phyloP scores from a whole-genome alignment of 176 grass and related monocot species.

The Sorghum bicolor region DNA sequence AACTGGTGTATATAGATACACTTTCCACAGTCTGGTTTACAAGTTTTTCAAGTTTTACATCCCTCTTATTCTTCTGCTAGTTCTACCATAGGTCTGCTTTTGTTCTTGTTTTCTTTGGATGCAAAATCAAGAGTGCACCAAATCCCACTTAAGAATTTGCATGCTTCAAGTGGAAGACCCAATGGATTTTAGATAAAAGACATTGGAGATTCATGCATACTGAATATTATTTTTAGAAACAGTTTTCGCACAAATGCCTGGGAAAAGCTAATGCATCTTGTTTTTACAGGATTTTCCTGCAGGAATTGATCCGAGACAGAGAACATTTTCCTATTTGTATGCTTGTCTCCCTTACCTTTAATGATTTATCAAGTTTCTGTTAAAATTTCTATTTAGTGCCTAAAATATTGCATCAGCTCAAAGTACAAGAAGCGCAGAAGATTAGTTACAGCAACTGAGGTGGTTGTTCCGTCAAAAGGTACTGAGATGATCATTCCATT shows the following conservation, averaged over 20 bases:
- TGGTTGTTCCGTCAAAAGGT: not conserved
- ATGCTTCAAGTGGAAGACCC: not conserved
- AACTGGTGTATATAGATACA: not conserved
- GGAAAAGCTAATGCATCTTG: slow-evolving; percentile 21
- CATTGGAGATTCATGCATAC: not conserved
- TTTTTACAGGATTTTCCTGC: slow-evolving; percentile 55
- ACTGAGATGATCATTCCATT: slow-evolving; percentile 11
- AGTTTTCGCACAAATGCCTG: not conserved
- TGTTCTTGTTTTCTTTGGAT: slow-evolving; percentile 1
- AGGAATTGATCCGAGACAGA: slow-evolving; percentile 62
- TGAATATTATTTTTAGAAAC: not conserved
- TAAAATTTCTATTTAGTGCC: slow-evolving; percentile 17
- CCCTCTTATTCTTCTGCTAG: not conserved
- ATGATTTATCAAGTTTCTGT: slow-evolving; percentile 12
- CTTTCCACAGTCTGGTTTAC: not conserved
- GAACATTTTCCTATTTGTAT: slow-evolving; percentile 73
- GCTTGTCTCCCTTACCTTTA: slow-evolving; percentile 9
- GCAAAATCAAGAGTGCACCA: not conserved
- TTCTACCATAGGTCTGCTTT: slow-evolving; percentile 2
- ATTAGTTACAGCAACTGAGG: slow-evolving; percentile 28
- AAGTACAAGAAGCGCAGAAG: slow-evolving; percentile 55
- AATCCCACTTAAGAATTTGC: not conserved
- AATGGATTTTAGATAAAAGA: not conserved
- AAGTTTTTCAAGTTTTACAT: not conserved
- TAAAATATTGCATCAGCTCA: slow-evolving; percentile 51